Percentiles rank a stretch among this genome's conserved stretches.
Evolutionary conservation across 805 yeast species (phyloP).

Genomic region (Teunomyces stri): DNA sequence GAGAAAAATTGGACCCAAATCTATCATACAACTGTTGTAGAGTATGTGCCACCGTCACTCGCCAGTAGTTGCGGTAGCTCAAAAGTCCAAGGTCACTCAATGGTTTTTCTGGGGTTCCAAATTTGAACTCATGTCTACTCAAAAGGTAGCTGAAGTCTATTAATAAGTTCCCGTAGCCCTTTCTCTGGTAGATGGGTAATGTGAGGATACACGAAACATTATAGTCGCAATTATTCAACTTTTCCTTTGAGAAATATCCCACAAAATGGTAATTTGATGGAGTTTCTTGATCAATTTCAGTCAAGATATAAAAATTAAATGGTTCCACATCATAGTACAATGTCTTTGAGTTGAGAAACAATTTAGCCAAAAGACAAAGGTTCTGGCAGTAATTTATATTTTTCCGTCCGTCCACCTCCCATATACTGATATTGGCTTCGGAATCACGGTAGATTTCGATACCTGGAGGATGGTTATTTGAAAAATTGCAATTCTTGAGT

Average conservation of each 20-base stretch:
- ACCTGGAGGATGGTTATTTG: slow-evolving; percentile 63
- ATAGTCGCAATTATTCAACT: slow-evolving; percentile 68
- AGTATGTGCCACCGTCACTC: slow-evolving; percentile 54
- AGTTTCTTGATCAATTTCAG: slow-evolving; percentile 55
- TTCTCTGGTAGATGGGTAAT: slow-evolving; percentile 80
- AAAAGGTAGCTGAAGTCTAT: slow-evolving; percentile 87
- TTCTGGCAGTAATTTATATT: slow-evolving; percentile 83
- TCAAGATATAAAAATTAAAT: slow-evolving; percentile 81
- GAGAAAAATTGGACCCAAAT: slow-evolving; percentile 8
- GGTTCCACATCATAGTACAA: slow-evolving; percentile 95
- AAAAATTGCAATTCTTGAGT: slow-evolving; percentile 59
- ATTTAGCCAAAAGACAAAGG: slow-evolving; percentile 82
- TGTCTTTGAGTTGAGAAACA: slow-evolving; percentile 87
- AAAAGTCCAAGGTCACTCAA: slow-evolving; percentile 80
- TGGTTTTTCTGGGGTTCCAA: slow-evolving; percentile 96
- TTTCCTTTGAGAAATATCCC: slow-evolving; percentile 93
- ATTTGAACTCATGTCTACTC: slow-evolving; percentile 68
- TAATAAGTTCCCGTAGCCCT: slow-evolving; percentile 84
- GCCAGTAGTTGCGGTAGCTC: slow-evolving; percentile 89
- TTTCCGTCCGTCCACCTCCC: slow-evolving; percentile 76
- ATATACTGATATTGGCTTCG: slow-evolving; percentile 27
- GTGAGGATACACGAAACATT: slow-evolving; percentile 91
- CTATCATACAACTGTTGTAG: slow-evolving; percentile 27
- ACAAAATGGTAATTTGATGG: slow-evolving; percentile 65
- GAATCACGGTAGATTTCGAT: slow-evolving; percentile 40